Evolutionary conservation across 768 basidiomycete species (phyloP).

Genomic region (Dictyophora rubrovolvata): DNA sequence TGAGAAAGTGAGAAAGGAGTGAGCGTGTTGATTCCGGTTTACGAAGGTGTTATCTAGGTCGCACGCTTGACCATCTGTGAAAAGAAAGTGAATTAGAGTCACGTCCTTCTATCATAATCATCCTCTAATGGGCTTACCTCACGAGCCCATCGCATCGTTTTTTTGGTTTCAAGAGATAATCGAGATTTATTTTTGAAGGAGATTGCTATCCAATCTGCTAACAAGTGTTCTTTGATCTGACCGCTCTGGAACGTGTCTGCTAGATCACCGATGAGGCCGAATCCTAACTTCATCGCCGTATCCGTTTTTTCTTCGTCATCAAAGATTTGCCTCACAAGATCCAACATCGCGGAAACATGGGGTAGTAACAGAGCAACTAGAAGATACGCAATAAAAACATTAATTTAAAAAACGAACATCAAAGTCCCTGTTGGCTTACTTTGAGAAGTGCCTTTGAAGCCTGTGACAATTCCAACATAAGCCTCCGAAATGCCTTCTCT

Average conservation of each 20-base stretch:
- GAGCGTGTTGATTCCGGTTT: constrained; percentile 1
- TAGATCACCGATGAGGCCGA: constrained; percentile 88
- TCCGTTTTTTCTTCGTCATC: constrained; percentile 81
- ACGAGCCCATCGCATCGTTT: constrained; percentile 86
- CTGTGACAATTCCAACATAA: constrained; percentile 89
- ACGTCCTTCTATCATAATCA: background rate
- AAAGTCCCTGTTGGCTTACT: constrained; percentile 32
- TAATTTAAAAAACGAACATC: background rate
- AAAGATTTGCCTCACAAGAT: constrained; percentile 69
- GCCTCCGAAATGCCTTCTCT: constrained; percentile 96
- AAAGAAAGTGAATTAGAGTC: background rate
- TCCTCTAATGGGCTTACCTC: constrained; percentile 44
- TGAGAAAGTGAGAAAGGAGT: constrained; percentile 14
- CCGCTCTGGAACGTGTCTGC: constrained; percentile 80
- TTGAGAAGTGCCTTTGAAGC: constrained; percentile 75
- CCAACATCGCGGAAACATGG: constrained; percentile 64
- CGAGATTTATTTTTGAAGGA: constrained; percentile 68
- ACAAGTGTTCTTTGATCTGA: constrained; percentile 68
- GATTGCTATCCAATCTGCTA: constrained; percentile 68
- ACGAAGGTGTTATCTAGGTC: constrained; percentile 23
- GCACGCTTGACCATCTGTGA: constrained; percentile 69
- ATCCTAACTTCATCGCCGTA: constrained; percentile 56
- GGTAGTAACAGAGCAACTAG: constrained; percentile 46
- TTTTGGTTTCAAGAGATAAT: constrained; percentile 70
- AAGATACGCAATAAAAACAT: constrained; percentile 24